Conservation (phyloP, 805 yeast genomes). For the Monosporozyma yasuniensis region DNA sequence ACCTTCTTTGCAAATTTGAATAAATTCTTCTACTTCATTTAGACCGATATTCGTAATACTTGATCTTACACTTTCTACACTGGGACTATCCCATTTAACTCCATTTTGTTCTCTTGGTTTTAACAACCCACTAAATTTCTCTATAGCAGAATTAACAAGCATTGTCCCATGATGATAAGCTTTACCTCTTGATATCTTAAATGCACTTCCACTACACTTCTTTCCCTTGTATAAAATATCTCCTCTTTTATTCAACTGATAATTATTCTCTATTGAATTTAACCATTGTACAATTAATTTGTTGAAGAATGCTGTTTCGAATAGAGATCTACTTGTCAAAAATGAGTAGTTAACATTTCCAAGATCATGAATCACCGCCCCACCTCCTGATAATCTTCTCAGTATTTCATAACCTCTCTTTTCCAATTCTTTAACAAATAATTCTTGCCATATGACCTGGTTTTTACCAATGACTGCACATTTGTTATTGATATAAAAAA, state of each 20-base stretch:
- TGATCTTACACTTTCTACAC: slow-evolving; percentile 72
- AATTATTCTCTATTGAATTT: not conserved
- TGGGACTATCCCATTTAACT: slow-evolving; percentile 37
- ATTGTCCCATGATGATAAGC: slow-evolving; percentile 96
- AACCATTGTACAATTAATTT: slow-evolving; percentile 35
- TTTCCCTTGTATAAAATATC: slow-evolving; percentile 53
- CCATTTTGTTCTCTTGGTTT: slow-evolving; percentile 37
- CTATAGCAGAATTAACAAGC: slow-evolving; percentile 61
- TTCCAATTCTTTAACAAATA: slow-evolving; percentile 49
- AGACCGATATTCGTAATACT: slow-evolving; percentile 66
- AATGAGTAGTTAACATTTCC: slow-evolving; percentile 85
- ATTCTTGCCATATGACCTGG: slow-evolving; percentile 90
- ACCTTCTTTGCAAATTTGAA: slow-evolving; percentile 23
- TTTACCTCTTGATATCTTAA: slow-evolving; percentile 68
- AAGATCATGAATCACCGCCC: slow-evolving; percentile 88
- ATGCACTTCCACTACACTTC: slow-evolving; percentile 91
- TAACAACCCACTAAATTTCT: slow-evolving; percentile 50
- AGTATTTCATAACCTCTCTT: slow-evolving; percentile 52
- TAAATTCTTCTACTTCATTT: slow-evolving; percentile 22
- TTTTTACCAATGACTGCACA: slow-evolving; percentile 94
- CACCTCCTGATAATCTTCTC: slow-evolving; percentile 87
- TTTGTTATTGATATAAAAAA: slow-evolving; percentile 68
- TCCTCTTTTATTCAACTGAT: slow-evolving; percentile 40
- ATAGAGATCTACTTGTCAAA: slow-evolving; percentile 58
- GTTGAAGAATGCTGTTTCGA: slow-evolving; percentile 51